phyloP scores from a whole-genome alignment of 83 land plant genomes.

The Picea engelmannii region DNA sequence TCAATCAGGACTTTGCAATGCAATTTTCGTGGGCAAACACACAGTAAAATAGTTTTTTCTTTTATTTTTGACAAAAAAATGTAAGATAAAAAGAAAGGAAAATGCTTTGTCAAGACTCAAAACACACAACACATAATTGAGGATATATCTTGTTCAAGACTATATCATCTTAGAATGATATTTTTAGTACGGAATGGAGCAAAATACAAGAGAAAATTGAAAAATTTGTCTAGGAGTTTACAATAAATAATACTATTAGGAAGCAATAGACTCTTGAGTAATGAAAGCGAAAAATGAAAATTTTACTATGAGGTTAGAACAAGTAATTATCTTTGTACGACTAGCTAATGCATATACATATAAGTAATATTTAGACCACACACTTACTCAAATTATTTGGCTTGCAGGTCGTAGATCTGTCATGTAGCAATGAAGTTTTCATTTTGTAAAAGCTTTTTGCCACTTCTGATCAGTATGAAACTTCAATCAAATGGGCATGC shows the following conservation, averaged over 20 bases:
- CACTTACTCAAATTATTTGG: neutral
- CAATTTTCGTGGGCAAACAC: no score
- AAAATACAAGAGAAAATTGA: neutral
- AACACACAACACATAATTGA: no score
- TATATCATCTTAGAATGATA: neutral
- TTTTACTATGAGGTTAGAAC: neutral
- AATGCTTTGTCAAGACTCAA: no score
- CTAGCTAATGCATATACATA: neutral
- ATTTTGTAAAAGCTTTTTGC: neutral
- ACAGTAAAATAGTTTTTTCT: no score
- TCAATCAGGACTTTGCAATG: no score
- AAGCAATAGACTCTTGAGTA: neutral
- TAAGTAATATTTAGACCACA: neutral
- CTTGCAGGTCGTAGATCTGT: neutral
- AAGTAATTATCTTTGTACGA: neutral
- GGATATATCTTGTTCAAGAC: neutral
- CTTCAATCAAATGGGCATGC: no score
- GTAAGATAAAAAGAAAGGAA: no score
- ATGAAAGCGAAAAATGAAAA: neutral
- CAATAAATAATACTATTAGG: neutral
- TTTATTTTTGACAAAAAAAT: no score
- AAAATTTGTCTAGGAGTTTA: neutral
- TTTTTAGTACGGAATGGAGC: neutral
- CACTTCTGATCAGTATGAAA: neutral
- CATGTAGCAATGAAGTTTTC: no score